phyloP scores from a whole-genome alignment of 345 rosid genomes.

The Lumnitzera littorea region DNA sequence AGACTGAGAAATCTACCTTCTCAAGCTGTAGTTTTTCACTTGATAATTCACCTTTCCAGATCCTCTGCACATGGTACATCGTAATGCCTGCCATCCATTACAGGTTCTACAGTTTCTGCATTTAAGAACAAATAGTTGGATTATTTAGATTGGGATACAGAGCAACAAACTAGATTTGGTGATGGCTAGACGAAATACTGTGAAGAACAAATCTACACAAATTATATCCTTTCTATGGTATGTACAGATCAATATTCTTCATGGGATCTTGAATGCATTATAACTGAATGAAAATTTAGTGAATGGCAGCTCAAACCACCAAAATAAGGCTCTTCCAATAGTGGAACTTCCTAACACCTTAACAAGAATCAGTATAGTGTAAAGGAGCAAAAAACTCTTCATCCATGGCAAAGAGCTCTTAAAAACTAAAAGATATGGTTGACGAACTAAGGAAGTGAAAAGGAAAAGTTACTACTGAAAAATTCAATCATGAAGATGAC shows the following conservation, averaged over 20 bases:
- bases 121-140: conserved; percentile 5
- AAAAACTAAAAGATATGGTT: not conserved
- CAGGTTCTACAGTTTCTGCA: conserved; percentile 77
- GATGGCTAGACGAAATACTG: not conserved
- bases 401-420: conserved; percentile 1
- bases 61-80: conserved; percentile 90
- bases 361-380: no score
- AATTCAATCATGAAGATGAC: no score
- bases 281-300: no score
- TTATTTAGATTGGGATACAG: conserved; percentile 1
- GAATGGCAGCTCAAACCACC: no score
- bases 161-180: not conserved
- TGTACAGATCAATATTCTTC: no score
- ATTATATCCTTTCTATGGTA: no score
- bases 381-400: no score
- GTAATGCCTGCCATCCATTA: conserved; percentile 85
- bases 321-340: no score
- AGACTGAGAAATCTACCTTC: conserved; percentile 42
- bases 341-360: not conserved
- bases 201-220: not conserved
- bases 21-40: conserved; percentile 65
- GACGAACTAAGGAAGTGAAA: not conserved
- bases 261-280: no score
- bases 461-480: no score
- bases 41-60: conserved; percentile 80